A percentile compares a stretch with the other conserved stretches of the same genome.
Evolutionary conservation across 257 asterid genomes (phyloP).

Genomic region (Knoxia roxburghii): DNA sequence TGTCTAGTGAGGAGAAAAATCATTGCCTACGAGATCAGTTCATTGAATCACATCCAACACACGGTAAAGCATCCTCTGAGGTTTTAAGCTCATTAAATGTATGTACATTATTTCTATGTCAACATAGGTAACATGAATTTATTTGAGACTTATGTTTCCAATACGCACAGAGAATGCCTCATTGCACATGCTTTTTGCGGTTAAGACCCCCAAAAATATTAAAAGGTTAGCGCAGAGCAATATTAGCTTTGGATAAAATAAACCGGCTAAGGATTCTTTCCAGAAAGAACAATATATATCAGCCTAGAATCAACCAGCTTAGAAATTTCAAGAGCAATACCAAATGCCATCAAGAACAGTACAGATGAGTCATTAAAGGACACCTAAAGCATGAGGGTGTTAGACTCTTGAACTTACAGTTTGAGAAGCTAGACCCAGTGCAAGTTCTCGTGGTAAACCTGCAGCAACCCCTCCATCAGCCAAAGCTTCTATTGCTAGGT

Average conservation of each 20-base stretch:
- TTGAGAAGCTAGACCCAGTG: slow-evolving; percentile 89
- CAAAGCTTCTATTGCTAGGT: slow-evolving; percentile 87
- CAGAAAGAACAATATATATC: too few species aligned
- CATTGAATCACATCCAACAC: background rate
- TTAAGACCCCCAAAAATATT: background rate
- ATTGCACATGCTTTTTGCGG: background rate
- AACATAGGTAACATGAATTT: background rate
- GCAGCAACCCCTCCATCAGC: slow-evolving; percentile 99
- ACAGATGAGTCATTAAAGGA: too few species aligned
- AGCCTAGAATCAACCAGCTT: too few species aligned
- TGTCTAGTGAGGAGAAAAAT: too few species aligned
- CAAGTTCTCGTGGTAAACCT: slow-evolving; percentile 89
- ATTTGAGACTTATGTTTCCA: background rate
- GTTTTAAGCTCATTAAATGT: background rate
- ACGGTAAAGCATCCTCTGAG: background rate
- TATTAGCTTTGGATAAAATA: background rate
- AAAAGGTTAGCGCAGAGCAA: background rate
- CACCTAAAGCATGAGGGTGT: background rate
- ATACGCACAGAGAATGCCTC: background rate
- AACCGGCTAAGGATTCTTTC: too few species aligned
- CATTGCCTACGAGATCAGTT: background rate
- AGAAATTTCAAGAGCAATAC: background rate
- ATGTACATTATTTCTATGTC: background rate
- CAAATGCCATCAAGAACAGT: background rate
- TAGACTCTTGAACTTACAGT: slow-evolving; percentile 45